Evolutionary conservation across 768 basidiomycete species (phyloP).

Genomic region (Collybia sordida): DNA sequence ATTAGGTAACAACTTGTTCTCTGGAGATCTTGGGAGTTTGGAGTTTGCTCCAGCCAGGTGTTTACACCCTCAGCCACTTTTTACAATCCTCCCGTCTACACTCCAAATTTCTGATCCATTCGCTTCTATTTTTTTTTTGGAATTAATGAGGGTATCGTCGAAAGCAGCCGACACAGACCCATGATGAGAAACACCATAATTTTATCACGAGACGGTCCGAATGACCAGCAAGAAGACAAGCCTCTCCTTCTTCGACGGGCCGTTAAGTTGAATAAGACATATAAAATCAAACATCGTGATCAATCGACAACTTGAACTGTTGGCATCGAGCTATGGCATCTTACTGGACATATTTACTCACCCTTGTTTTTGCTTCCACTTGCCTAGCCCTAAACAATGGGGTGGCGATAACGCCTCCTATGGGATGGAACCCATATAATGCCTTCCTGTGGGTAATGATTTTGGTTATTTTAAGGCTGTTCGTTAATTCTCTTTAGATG

Average conservation of each 20-base stretch:
- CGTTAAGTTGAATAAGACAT: not conserved
- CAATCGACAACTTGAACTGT: constrained; percentile 1
- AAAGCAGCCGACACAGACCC: no score
- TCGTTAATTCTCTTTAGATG: constrained; percentile 26
- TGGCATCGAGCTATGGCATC: not conserved
- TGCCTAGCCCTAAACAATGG: constrained; percentile 35
- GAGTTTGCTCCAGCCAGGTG: not conserved
- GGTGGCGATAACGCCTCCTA: constrained; percentile 39
- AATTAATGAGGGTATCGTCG: no score
- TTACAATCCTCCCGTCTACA: no score
- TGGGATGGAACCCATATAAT: constrained; percentile 53
- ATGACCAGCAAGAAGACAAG: not conserved
- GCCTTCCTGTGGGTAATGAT: constrained; percentile 36
- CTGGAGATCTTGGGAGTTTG: no score
- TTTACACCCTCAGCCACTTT: no score
- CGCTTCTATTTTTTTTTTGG: no score
- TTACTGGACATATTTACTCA: constrained; percentile 9
- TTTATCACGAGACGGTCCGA: not conserved
- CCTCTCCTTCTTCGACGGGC: not conserved
- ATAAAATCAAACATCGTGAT: not conserved
- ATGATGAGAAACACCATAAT: not conserved
- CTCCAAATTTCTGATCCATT: not conserved
- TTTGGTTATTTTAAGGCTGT: not conserved
- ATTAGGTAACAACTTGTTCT: no score
- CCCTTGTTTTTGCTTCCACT: constrained; percentile 12